Evolutionary conservation across 768 basidiomycete species (phyloP), one percentile per base, ranked within the genome.

Genomic region (Galerina sulciceps): DNA sequence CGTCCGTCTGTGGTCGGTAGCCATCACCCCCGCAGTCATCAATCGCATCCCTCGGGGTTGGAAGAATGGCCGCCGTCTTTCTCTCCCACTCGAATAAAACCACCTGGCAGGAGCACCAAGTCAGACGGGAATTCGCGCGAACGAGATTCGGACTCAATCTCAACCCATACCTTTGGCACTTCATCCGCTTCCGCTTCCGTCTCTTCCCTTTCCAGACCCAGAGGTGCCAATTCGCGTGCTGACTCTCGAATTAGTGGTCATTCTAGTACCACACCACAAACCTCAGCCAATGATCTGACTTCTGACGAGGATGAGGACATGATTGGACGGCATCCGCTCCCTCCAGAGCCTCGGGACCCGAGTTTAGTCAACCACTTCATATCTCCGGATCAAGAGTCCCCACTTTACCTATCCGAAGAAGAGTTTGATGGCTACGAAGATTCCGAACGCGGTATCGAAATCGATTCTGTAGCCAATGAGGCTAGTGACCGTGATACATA

Each of bases 121-220:
- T 54, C 53, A 49, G 61, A 50, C 45, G 58, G 64, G 20, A 61
- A 45, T 36, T 37, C 55, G 38, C 61, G 41, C 18, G 68, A 62
- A 47, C 45, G 55, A 45, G 69, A 71, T 44, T 67, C 63, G 6
- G 82, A 85, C 67, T 73, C 76, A 8, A 76, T 77, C 26, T 85
- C 82, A 13, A 77, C 74, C 57, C 75, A 81, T 62, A 83, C 82
- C 0, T 83, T 83, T 56, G 85, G 80, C 54, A 73, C 68, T 50
- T 79, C 79, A 10, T 78, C 77, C 14, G 73, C 74, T 15, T 81
- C 81, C 6, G 78, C 77, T 22, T 81, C 81, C 6, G 77, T 77
- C 23, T 75, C 76, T 35, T 83, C 81, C 18, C 63, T 78, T 59
- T 64, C 76, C 45, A 75, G 74, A 18, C 72, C 66, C 64, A 72